Evolutionary conservation across 2,329 filamentous ascomycete genomes (phyloP).

Genomic region (Drechslerella coelobrocha): DNA sequence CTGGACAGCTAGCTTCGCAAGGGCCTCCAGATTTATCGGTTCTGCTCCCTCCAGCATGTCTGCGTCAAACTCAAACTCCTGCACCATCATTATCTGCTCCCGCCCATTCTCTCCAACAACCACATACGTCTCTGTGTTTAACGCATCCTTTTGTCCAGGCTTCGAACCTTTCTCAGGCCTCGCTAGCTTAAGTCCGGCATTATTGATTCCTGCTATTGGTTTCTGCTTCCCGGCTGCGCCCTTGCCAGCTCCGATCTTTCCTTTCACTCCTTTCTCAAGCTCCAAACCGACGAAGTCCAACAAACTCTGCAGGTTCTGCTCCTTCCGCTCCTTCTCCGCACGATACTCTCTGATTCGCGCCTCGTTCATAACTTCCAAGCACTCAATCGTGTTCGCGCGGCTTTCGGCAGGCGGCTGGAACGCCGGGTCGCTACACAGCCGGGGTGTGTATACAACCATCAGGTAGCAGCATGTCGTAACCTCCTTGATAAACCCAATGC

Average conservation of each 20-base stretch:
- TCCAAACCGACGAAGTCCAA: conserved; percentile 40
- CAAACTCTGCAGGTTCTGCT: conserved; percentile 22
- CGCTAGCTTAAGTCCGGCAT: conserved; percentile 51
- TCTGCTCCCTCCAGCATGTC: conserved; percentile 73
- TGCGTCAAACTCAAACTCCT: conserved; percentile 70
- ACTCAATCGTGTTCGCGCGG: conserved; percentile 76
- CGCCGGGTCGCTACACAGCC: conserved; percentile 83
- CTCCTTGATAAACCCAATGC: conserved; percentile 92
- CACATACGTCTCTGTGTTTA: conserved; percentile 62
- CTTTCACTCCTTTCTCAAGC: conserved; percentile 53
- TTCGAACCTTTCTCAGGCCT: conserved; percentile 62
- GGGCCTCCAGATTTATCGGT: conserved; percentile 75
- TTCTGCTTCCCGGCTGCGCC: conserved; percentile 53
- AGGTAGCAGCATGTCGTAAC: conserved; percentile 88
- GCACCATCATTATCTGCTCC: conserved; percentile 67
- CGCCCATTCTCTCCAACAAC: conserved; percentile 68
- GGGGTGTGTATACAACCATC: conserved; percentile 89
- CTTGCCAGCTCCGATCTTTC: conserved; percentile 51
- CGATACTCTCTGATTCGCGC: conserved; percentile 61
- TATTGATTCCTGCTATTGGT: no score
- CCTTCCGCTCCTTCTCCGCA: conserved; percentile 37
- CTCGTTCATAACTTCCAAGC: conserved; percentile 70
- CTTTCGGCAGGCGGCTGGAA: conserved; percentile 82
- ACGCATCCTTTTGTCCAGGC: conserved; percentile 62
- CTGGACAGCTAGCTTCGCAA: conserved; percentile 62